Conservation (phyloP, 2,329 filamentous ascomycete genomes). For the Fusarium cicatricum region DNA sequence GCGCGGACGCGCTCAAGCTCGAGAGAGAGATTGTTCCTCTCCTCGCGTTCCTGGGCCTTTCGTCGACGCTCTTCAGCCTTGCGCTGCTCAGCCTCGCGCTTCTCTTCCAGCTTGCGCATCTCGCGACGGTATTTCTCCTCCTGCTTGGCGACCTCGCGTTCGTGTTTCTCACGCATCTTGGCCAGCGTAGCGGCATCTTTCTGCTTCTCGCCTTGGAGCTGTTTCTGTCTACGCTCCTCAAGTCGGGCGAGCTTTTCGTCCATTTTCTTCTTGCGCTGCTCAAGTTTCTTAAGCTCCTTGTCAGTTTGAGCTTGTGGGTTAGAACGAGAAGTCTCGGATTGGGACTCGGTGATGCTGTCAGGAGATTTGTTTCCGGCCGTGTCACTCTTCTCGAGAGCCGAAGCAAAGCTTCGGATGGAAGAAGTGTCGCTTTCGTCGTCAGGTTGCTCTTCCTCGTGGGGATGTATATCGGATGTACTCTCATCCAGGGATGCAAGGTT, state of each 20-base stretch:
- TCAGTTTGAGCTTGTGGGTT: conserved; percentile 51
- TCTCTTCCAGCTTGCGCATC: conserved; percentile 69
- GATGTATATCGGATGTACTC: conserved; percentile 36
- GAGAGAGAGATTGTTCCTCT: conserved; percentile 56
- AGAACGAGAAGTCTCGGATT: conserved; percentile 52
- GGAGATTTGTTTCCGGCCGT: conserved; percentile 42
- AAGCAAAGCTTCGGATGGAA: conserved; percentile 59
- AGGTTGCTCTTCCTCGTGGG: conserved; percentile 35
- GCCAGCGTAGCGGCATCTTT: conserved; percentile 60
- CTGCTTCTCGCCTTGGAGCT: conserved; percentile 57
- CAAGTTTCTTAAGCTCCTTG: conserved; percentile 71
- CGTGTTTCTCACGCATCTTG: conserved; percentile 70
- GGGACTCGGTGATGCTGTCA: conserved; percentile 39
- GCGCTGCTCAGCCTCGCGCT: conserved; percentile 67
- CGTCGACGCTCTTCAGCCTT: conserved; percentile 62
- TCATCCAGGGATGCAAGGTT: conserved; percentile 41
- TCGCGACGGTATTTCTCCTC: conserved; percentile 73
- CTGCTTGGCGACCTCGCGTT: conserved; percentile 69
- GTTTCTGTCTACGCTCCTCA: conserved; percentile 56
- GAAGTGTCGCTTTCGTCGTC: conserved; percentile 54
- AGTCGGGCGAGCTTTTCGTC: conserved; percentile 69
- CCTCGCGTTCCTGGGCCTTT: conserved; percentile 63
- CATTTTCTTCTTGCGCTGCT: conserved; percentile 67
- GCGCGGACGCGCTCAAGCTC: conserved; percentile 62
- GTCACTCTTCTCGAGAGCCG: conserved; percentile 52